Evolutionary conservation across 208 protist genomes (phyloP), one percentile per base, ranked within the genome.

Genomic region (Acanthamoeba divionensis): DNA sequence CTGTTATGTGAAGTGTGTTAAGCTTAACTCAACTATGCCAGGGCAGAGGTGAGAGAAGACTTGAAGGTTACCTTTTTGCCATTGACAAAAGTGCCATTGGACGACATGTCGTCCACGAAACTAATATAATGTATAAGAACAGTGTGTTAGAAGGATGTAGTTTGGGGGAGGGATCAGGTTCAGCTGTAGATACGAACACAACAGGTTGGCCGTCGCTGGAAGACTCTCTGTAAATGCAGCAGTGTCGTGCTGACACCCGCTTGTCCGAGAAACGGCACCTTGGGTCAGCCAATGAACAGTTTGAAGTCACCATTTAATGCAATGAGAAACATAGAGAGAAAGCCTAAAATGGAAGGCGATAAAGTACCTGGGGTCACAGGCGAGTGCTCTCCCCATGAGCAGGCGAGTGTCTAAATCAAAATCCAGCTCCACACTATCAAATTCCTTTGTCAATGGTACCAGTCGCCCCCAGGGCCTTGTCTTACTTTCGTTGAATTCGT

Each of bases 21-120:
- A 38, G 10, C 26, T n/a, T 6, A 38, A 57, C 15, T 31, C 9
- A 31, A 15, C 6, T 66, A 7, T n/a, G n/a, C n/a, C n/a, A n/a
- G n/a, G n/a, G n/a, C n/a, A n/a, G n/a, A n/a, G n/a, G n/a, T n/a
- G 60, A 31, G 10, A 9, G 6, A 6, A 8, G 12, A 6, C 10
- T 9, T 2, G 63, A 38, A 38, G 45, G 24, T 2, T 18, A 71
- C 63, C 69, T 85, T 85, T 6, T 13, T 63, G 18, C 75, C 75
- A 31, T 85, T 85, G 50, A 85, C 26, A n/a, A 65, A 85, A 36
- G 75, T 85, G 41, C 75, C 75, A 31, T 85, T 85, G 24, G 75
- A 85, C 10, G 67, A 79, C 8, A 79, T 38, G 18, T 79, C 67
- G 7, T 79, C 67, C 2, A 79, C 24, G 2, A 31, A 48, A 26